Evolutionary conservation across 352 stramenopile genomes (phyloP), one percentile per base, ranked within the genome.

Genomic region (Globisporangium emineosum): DNA sequence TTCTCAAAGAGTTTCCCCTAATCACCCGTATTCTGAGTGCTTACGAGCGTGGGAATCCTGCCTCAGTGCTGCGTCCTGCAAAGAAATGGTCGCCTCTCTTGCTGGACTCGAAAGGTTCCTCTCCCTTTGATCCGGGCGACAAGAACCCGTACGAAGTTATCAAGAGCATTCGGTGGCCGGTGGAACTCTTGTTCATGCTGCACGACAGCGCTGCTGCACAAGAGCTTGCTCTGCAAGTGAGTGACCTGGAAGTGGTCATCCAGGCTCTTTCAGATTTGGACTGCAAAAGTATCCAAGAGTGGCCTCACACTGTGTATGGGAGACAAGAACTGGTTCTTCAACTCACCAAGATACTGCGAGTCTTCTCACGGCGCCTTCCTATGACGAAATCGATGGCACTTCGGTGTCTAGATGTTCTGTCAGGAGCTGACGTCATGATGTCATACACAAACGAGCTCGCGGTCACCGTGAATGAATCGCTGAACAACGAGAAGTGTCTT

Each of bases 181-280:
- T 71, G 17, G 68, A 75, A 25, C 56, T 75, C 25, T 37, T 75
- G 25, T 56, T 64, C 40, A 40, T 68, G n/a, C 49, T 75, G 1
- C 45, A 58, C 13, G 57, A 50, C 9, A 75, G 63, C 61, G 5
- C 15, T 57, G 8, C 21, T 65, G 15, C 25, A 10, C 12, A 45
- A 19, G 12, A 56, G 1, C 56, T 75, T 7, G 51, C 8, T 21
- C 40, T 52, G n/a, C 33, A 54, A 10, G 29, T 13, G 10, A 23
- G 21, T 7, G 15, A 52, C 19, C 12, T 40, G 27, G 21, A 53
- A 23, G 42, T 45, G 40, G 13, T 62, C 1, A 29, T 53, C 0
- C 35, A 62, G 30, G 13, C 29, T 10, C 37, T 62, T 3, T 45
- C 56, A 17, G 40, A 42, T 30, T 40, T 62, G 27, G 56, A 43